These are phyloP conservation scores for Boletus rubroflammeus DNA, from an alignment of 768 basidiomycete genomes.

Conservation along the genomic window DNA sequence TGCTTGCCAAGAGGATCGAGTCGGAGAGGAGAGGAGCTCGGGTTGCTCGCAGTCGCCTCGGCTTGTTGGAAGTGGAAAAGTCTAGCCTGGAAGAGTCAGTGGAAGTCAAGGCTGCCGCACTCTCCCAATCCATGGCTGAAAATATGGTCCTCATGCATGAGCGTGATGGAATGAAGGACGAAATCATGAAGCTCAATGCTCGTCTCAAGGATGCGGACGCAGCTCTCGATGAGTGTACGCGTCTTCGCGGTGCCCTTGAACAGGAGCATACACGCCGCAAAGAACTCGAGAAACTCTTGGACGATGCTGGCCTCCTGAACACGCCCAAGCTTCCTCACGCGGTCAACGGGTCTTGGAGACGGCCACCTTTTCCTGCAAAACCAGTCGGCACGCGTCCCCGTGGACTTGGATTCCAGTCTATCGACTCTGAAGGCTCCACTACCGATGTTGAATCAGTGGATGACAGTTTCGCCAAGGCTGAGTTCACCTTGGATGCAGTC, in stretches of 20 bases:
- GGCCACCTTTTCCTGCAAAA: constrained; percentile 18
- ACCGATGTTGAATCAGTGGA: constrained; percentile 68
- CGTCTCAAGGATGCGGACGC: constrained; percentile 28
- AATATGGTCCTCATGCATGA: constrained; percentile 25
- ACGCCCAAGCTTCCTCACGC: constrained; percentile 40
- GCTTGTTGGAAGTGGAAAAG: constrained; percentile 67
- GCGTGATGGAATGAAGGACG: constrained; percentile 28
- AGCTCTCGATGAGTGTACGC: constrained; percentile 25
- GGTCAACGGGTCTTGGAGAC: constrained; percentile 12
- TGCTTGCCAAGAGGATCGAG: constrained; percentile 68
- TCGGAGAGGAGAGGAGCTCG: constrained; percentile 79
- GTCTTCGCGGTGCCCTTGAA: constrained; percentile 31
- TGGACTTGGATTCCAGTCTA: constrained; percentile 52
- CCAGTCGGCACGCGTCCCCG: constrained; percentile 35
- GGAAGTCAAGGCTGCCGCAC: constrained; percentile 31
- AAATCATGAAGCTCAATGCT: constrained; percentile 29
- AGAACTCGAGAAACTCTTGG: constrained; percentile 54
- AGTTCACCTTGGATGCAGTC: constrained; percentile 53
- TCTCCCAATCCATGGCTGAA: constrained; percentile 30
- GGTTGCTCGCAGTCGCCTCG: constrained; percentile 72
- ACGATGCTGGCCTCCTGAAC: constrained; percentile 38
- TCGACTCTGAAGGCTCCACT: constrained; percentile 60
- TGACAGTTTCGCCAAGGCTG: constrained; percentile 38
- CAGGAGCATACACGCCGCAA: constrained; percentile 40
- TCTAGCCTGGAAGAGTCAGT: constrained; percentile 49